Percentiles rank a stretch among this genome's conserved stretches.
phyloP scores from a whole-genome alignment of 2,329 filamentous ascomycete genomes.

The Aspergillus sergii region DNA sequence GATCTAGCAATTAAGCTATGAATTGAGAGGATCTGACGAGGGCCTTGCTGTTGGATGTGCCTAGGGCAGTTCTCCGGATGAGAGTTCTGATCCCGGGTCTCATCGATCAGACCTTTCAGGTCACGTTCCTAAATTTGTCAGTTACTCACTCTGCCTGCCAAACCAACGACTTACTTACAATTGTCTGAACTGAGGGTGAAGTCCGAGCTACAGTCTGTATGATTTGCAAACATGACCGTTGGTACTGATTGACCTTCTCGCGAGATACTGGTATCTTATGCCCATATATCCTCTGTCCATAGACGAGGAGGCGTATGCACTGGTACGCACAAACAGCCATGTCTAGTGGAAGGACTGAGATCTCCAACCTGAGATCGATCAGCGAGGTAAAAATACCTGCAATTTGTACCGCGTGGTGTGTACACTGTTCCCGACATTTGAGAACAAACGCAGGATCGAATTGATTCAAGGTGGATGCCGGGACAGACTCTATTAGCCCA shows the following conservation, averaged over 20 bases:
- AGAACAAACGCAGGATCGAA: background rate
- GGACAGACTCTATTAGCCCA: background rate
- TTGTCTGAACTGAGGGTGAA: background rate
- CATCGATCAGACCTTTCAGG: background rate
- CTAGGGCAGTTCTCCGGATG: background rate
- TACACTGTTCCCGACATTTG: background rate
- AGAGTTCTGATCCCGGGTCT: background rate
- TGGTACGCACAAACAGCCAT: background rate
- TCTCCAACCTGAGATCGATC: background rate
- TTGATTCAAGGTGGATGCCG: background rate
- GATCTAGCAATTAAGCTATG: background rate
- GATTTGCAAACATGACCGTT: background rate
- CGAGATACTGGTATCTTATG: background rate
- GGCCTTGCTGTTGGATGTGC: background rate
- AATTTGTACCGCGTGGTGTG: background rate
- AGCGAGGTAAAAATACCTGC: background rate
- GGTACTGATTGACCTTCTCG: background rate
- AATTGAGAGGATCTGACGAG: background rate
- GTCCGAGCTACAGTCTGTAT: background rate
- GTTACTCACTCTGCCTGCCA: background rate
- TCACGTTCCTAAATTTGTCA: background rate
- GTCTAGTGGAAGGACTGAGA: background rate
- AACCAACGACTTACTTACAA: background rate
- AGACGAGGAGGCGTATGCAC: background rate
- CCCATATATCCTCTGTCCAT: background rate